phyloP scores from a whole-genome alignment of 2,329 filamentous ascomycete species.

The Phialophora chinensis region DNA sequence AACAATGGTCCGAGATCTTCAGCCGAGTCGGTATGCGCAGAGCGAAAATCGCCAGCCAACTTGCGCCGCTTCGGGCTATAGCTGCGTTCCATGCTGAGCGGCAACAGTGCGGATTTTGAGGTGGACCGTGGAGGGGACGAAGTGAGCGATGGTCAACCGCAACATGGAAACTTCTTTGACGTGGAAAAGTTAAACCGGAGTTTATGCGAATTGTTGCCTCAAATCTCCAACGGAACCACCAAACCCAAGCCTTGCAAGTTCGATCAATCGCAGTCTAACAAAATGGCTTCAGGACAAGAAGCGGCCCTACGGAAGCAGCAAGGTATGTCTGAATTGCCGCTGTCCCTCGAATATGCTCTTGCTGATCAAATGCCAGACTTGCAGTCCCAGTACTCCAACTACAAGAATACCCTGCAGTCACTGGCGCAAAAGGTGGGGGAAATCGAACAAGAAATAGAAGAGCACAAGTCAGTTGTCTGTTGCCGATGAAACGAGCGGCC shows the following conservation, averaged over 20 bases:
- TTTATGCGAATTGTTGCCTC: slow-evolving; percentile 22
- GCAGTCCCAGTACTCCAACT: slow-evolving; percentile 57
- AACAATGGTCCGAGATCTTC: slow-evolving; percentile 48
- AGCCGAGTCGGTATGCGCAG: slow-evolving; percentile 51
- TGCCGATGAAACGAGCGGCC: neutral
- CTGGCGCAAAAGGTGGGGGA: slow-evolving; percentile 96
- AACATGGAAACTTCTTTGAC: neutral
- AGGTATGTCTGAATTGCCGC: slow-evolving; percentile 44
- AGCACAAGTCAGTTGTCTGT: slow-evolving; percentile 79
- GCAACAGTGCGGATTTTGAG: neutral
- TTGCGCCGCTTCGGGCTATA: slow-evolving; percentile 69
- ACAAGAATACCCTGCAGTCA: slow-evolving; percentile 79
- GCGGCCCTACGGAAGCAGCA: slow-evolving; percentile 51
- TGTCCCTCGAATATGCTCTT: neutral
- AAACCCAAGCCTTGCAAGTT: neutral
- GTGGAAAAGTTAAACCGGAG: slow-evolving; percentile 33
- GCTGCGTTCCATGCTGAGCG: slow-evolving; percentile 47
- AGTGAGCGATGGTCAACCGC: neutral
- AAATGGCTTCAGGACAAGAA: slow-evolving; percentile 37
- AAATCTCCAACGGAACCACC: neutral
- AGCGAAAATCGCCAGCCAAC: slow-evolving; percentile 68
- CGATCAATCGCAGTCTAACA: slow-evolving; percentile 5
- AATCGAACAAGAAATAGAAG: slow-evolving; percentile 95
- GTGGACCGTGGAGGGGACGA: neutral
- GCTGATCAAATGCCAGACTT: slow-evolving; percentile 48